Evolutionary conservation across 441 rosid genomes (phyloP).

Genomic region (Iberis amara): DNA sequence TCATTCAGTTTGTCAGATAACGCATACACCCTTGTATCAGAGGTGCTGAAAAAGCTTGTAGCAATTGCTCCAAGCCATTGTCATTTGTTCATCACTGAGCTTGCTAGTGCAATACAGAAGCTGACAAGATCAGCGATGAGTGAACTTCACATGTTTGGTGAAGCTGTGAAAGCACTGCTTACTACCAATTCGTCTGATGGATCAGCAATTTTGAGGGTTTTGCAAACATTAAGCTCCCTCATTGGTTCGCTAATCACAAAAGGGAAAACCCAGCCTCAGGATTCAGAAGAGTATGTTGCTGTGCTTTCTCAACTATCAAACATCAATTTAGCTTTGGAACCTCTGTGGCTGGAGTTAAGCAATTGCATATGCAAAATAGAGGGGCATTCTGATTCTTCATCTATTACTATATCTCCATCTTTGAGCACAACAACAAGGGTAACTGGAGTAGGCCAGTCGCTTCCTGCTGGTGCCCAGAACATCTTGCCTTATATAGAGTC

Average conservation of each 20-base stretch:
- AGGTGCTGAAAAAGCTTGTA: slow-evolving; percentile 87
- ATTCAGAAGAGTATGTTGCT: slow-evolving; percentile 46
- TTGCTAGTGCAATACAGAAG: slow-evolving; percentile 68
- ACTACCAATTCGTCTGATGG: slow-evolving; percentile 81
- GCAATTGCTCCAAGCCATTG: slow-evolving; percentile 75
- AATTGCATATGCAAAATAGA: slow-evolving; percentile 85
- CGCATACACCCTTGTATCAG: slow-evolving; percentile 83
- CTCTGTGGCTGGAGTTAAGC: slow-evolving; percentile 85
- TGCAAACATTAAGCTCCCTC: slow-evolving; percentile 88
- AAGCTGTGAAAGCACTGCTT: slow-evolving; percentile 75
- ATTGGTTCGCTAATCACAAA: slow-evolving; percentile 49
- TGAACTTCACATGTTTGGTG: slow-evolving; percentile 78
- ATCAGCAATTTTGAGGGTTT: slow-evolving; percentile 84
- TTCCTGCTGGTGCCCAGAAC: slow-evolving; percentile 94
- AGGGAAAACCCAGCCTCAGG: slow-evolving; percentile 52
- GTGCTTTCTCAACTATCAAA: slow-evolving; percentile 63
- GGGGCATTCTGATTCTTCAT: slow-evolving; percentile 63
- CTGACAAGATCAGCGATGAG: slow-evolving; percentile 75
- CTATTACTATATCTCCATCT: slow-evolving; percentile 37
- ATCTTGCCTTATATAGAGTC: slow-evolving; percentile 88
- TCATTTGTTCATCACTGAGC: slow-evolving; percentile 75
- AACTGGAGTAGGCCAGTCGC: slow-evolving; percentile 64
- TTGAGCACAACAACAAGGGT: slow-evolving; percentile 45
- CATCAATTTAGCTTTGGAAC: slow-evolving; percentile 75
- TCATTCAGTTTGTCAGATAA: slow-evolving; percentile 82